A percentile compares a stretch with the other conserved stretches of the same genome.
Conservation (phyloP, 179 eudicot genomes). For the Monotropa hypopitys region DNA sequence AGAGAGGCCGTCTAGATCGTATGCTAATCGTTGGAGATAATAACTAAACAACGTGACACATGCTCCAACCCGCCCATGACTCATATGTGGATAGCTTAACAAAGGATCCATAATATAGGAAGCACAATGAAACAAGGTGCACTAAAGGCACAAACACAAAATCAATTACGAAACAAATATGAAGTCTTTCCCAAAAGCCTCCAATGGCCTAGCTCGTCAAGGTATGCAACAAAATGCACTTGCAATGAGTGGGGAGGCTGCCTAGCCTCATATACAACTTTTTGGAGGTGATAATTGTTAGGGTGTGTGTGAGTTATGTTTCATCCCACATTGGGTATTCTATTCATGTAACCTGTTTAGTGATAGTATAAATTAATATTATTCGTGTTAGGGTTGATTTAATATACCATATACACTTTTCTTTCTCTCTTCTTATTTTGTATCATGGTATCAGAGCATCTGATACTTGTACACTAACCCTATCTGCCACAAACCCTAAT, state of each 20-base stretch:
- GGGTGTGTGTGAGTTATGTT: no score
- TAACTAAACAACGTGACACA: not conserved
- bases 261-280: not conserved
- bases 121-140: not conserved
- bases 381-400: no score
- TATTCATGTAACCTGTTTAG: no score
- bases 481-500: no score
- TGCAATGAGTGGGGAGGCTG: not conserved
- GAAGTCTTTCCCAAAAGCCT: not conserved
- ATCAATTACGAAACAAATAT: not conserved
- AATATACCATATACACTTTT: no score
- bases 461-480: no score
- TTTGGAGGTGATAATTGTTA: not conserved
- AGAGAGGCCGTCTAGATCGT: not conserved
- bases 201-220: no score
- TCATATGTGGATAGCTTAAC: not conserved
- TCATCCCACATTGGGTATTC: no score
- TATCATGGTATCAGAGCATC: no score
- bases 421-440: no score
- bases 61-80: not conserved
- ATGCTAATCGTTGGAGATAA: not conserved
- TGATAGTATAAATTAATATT: no score
- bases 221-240: not conserved
- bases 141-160: not conserved
- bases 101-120: not conserved